phyloP scores from a whole-genome alignment of 192 early-diverging fungal genomes.

The Coemansia sp. region DNA sequence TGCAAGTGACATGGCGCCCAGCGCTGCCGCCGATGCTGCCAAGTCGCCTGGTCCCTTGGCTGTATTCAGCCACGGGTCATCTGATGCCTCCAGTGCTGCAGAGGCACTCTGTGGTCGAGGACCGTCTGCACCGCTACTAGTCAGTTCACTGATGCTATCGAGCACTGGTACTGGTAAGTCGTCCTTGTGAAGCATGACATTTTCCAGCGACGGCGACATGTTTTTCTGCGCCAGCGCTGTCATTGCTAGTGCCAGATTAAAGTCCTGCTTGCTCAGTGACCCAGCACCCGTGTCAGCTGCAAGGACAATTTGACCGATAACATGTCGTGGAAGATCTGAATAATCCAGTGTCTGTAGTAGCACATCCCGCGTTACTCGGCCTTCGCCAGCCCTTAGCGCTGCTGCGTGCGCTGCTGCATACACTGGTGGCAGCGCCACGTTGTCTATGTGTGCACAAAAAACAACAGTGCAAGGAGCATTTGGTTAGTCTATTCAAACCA shows the following conservation, averaged over 20 bases:
- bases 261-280: conserved; percentile 59
- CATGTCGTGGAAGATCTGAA: conserved; percentile 42
- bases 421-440: conserved; percentile 41
- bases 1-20: conserved; percentile 26
- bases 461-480: background rate
- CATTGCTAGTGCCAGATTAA: conserved; percentile 69
- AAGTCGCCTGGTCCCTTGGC: conserved; percentile 13
- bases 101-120: background rate
- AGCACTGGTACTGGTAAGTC: conserved; percentile 65
- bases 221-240: conserved; percentile 75
- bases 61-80: conserved; percentile 60
- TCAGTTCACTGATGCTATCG: conserved; percentile 59
- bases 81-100: conserved; percentile 33
- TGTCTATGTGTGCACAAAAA: conserved; percentile 30
- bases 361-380: conserved; percentile 44
- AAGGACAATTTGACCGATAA: conserved; percentile 37
- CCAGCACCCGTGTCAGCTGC: conserved; percentile 33
- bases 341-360: conserved; percentile 30
- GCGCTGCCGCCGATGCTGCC: conserved; percentile 23
- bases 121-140: conserved; percentile 9
- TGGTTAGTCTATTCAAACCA: background rate
- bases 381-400: conserved; percentile 37
- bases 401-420: conserved; percentile 45
- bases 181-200: conserved; percentile 63
- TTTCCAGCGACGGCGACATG: conserved; percentile 71